Evolutionary conservation across 371 early-diverging fungal species (phyloP), one percentile per base, ranked within the genome.

Genomic region (Gilbertella persicaria): DNA sequence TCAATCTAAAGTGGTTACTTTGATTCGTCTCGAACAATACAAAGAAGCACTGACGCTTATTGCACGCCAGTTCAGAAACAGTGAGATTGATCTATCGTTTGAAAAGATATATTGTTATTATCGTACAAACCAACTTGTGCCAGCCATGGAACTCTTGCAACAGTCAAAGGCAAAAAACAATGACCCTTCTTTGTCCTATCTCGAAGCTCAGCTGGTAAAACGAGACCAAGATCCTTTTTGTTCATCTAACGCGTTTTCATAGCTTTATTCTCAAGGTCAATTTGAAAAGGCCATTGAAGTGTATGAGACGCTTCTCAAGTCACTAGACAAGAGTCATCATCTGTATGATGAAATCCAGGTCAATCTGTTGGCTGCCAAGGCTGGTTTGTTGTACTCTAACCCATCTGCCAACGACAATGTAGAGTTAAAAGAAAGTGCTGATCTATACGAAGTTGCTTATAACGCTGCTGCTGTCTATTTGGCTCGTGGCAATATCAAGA

Each of bases 61-160:
- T 39, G 70, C 73, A 21, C 71, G 78, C 42, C 68, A 74, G 28
- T 69, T 79, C 56, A 58, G 62, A 39, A 65, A 62, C 35, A 54
- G 30, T 28, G 67, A 73, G 5, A 66, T 74, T 41, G 78, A 79
- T 41, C 64, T 84, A 8, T 53, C 65, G 10, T 84, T 79, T 63
- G 89, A 89, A 62, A 72, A 78, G 36, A 85, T 88, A 4, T 92
- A 90, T 51, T 87, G 87, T 55, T 82, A 86, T 29, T 92, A 92
- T 65, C 78, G 89, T 5, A 72, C 81, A 50, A 81, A 86, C 52
- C 77, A 80, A 42, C 68, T 85, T 39, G 43, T 60, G 8, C 87
- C 85, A 3, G 83, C 84, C 17, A 58, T 84, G 45, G 71, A 64
- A 5, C 48, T 85, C 23, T 71, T 88, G 41, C 53, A 66, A 24